Base-by-base conservation (phyloP, 441 rosid species). In the Erodium moschatum region DNA sequence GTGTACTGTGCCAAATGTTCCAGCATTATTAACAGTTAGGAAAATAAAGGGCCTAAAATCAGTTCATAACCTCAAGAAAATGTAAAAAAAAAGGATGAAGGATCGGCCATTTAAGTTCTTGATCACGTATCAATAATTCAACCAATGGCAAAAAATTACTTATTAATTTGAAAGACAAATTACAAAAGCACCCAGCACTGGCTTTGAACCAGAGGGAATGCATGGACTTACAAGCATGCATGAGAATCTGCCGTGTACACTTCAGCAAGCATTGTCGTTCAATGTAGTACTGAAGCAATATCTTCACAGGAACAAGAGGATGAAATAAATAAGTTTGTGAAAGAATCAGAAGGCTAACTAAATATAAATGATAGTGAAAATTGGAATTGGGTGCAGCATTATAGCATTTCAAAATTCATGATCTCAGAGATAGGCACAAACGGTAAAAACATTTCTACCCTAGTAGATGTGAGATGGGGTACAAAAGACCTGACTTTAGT, bases 241-340 rank as follows among this genome's bases (percentile, higher is more conserved):
- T 72, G 73, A 95, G 87, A 80, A 92, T 83, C 74, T 76, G 82
- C 83, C 91, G 79, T n/a, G 89, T 88, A 78, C 98, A 90, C 85
- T 92, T 95, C 71, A 95, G 83, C 80, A 95, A 80, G 88, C 99
- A 95, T 73, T 95, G 98, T 16, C 99, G 87, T 82, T 95, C 98
- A 5, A 87, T 74, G 81, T 89, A 92, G 81, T 86, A 95, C 73
- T 87, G 92, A 69, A 89, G 88, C 83, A 85, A 76, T 66, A 86
- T 74, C 99, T 94, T 84, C 84, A 75, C 13, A 76, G 69, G 15
- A 74, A 71, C 48, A 71, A 2, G 19, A 67, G 71, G 69, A 67
- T 40, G 69, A n/a, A 76, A 52, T 19, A 60, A 24, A 11, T 24
- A 61, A 21, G 71, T 44, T 66, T 44, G 16, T 63, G 16, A 48